phyloP scores from a whole-genome alignment of 768 basidiomycete genomes.

The Dacryopinax spathularia region DNA sequence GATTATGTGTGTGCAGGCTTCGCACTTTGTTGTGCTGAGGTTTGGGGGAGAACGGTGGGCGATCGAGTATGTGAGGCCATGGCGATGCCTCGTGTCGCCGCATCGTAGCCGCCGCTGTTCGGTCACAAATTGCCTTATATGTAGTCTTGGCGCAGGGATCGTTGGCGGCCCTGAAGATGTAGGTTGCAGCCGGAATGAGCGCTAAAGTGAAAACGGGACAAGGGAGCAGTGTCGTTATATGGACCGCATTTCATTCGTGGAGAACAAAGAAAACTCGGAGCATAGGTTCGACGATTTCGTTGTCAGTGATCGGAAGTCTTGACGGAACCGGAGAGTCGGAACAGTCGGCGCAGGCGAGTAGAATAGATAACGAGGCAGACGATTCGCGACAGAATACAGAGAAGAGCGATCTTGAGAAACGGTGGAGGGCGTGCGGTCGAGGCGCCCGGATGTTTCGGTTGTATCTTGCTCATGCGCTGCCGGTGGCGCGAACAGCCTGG shows the following conservation, averaged over 20 bases:
- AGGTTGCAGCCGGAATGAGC: neutral
- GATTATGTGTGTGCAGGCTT: no score
- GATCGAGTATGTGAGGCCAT: no score
- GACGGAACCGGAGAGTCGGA: no score
- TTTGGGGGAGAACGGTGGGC: no score
- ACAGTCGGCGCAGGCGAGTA: no score
- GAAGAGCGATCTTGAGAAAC: neutral
- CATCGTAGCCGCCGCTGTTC: no score
- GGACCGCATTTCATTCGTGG: constrained; percentile 3
- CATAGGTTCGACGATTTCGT: neutral
- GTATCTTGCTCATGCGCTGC: neutral
- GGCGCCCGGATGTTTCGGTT: neutral
- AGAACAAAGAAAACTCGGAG: neutral
- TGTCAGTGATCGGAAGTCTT: neutral
- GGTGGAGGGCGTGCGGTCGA: neutral
- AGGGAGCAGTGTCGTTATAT: neutral
- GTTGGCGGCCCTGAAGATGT: no score
- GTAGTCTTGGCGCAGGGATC: no score
- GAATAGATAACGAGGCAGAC: neutral
- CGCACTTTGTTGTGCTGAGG: no score
- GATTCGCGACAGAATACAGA: constrained; percentile 3
- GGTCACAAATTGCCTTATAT: no score
- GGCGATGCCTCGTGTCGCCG: no score
- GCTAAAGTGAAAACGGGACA: neutral
- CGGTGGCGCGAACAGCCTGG: constrained; percentile 2